Conservation (phyloP, 2,329 filamentous ascomycete genomes). For the Phialocephala subalpina region DNA sequence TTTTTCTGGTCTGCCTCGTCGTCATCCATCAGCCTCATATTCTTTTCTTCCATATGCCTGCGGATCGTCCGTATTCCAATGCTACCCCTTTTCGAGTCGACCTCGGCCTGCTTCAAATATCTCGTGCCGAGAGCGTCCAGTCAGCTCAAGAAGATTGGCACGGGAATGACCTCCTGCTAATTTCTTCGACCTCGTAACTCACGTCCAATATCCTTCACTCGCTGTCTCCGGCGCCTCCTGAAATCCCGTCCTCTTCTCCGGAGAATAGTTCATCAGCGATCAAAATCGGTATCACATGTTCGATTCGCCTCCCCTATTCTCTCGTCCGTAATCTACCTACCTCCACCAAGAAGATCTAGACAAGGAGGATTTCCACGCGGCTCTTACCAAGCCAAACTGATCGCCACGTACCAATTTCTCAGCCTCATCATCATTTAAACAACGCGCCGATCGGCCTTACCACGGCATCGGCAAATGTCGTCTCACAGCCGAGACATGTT, state of each 20-base stretch:
- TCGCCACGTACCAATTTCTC: neutral
- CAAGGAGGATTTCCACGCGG: neutral
- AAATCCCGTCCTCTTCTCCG: neutral
- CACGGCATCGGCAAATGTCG: neutral
- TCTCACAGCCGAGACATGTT: neutral
- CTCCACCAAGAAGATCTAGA: neutral
- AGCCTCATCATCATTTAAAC: neutral
- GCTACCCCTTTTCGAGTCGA: neutral
- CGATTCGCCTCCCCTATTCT: neutral
- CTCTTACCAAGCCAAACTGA: neutral
- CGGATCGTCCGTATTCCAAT: too few species aligned
- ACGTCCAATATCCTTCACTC: slow-evolving; percentile 1
- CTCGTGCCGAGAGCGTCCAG: neutral
- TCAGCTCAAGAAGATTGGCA: too few species aligned
- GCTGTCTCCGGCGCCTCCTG: neutral
- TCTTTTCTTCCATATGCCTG: too few species aligned
- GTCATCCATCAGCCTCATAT: neutral
- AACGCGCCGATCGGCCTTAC: neutral
- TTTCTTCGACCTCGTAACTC: neutral
- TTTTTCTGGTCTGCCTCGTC: neutral
- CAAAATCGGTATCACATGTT: neutral
- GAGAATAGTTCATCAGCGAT: neutral
- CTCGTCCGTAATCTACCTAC: neutral
- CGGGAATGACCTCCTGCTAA: too few species aligned
- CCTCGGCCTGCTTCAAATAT: neutral